Conservation (phyloP, 345 rosid species). For the Linum usitatissimum region DNA sequence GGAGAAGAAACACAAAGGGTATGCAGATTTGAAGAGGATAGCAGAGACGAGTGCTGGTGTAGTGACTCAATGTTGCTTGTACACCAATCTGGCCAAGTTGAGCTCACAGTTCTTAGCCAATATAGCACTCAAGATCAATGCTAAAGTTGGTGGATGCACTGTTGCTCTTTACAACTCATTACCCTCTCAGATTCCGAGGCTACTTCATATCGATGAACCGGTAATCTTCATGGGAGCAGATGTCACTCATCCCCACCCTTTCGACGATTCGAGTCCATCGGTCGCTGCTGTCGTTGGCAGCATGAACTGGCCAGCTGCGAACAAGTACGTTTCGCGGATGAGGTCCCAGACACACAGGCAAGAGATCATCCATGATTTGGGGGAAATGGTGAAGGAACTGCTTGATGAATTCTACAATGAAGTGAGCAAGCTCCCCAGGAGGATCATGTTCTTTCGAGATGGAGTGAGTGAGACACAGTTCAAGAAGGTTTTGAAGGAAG, state of each 20-base stretch:
- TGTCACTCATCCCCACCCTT: slow-evolving; percentile 94
- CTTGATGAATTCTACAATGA: slow-evolving; percentile 66
- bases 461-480: slow-evolving; percentile 96
- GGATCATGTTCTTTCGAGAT: slow-evolving; percentile 90
- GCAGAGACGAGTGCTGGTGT: slow-evolving; percentile 88
- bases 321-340: slow-evolving; percentile 81
- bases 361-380: slow-evolving; percentile 83
- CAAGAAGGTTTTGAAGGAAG: slow-evolving; percentile 63
- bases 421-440: slow-evolving; percentile 49
- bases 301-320: slow-evolving; percentile 98
- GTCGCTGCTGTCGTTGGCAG: slow-evolving; percentile 99
- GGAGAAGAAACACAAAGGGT: slow-evolving; percentile 94
- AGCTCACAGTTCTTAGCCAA: slow-evolving; percentile 88
- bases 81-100: slow-evolving; percentile 62
- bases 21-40: slow-evolving; percentile 79
- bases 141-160: slow-evolving; percentile 91
- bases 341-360: slow-evolving; percentile 93
- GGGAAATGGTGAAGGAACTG: slow-evolving; percentile 70
- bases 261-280: slow-evolving; percentile 87
- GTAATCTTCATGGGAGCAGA: slow-evolving; percentile 99
- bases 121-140: slow-evolving; percentile 87
- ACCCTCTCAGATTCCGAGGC: slow-evolving; percentile 73
- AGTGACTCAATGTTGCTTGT: slow-evolving; percentile 84
- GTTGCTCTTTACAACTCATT: slow-evolving; percentile 71
- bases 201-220: slow-evolving; percentile 52